Evolutionary conservation across 2,329 filamentous ascomycete species (phyloP), one percentile per base, ranked within the genome.

Genomic region (Emmonsia crescens): DNA sequence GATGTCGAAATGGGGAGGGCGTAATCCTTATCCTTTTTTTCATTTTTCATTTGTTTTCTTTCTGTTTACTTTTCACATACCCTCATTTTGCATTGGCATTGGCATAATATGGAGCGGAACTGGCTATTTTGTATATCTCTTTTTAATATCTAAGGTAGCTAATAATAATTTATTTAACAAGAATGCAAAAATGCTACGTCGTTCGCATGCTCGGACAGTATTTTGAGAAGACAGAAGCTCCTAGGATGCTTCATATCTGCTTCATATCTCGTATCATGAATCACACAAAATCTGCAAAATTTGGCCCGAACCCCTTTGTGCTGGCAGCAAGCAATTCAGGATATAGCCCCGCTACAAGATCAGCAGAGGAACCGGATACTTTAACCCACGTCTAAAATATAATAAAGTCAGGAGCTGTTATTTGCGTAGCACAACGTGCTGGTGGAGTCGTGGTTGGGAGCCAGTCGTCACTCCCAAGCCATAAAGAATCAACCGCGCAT

Each of bases 1-100:
- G 66, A 68, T 61, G 24, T 69, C 19, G 66, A 70, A 61, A 66
- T 65, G 56, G 65, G 56, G 14, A 60, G 62, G 63, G 57, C 54
- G 58, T 61, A 56, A 40, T n/a, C 12, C 2, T n/a, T n/a, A n/a
- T n/a, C n/a, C n/a, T n/a, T n/a, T 48, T 59, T 46, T 62, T 48
- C 51, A 54, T 55, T 46, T 24, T 46, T 44, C 60, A 21, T 57
- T 57, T 49, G 58, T 40, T 51, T 49, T 42, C n/a, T 58, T 65
- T 31, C 19, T 24, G 10, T n/a, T 59, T 48, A 19, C 42, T 19
- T 42, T 54, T 31, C 31, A 54, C 5, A 54, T 54, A 54, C 49
- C 49, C 29, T 36, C 29, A 54, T 33, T 57, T 57, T 57, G 33
- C 38, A 46, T 57, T 46, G 12, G 16, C 55, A 31, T 48, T 27